These are phyloP conservation scores for bread wheat (Triticum aestivum) DNA, from an alignment of 176 grass and related monocot species.

Conservation along the genomic window DNA sequence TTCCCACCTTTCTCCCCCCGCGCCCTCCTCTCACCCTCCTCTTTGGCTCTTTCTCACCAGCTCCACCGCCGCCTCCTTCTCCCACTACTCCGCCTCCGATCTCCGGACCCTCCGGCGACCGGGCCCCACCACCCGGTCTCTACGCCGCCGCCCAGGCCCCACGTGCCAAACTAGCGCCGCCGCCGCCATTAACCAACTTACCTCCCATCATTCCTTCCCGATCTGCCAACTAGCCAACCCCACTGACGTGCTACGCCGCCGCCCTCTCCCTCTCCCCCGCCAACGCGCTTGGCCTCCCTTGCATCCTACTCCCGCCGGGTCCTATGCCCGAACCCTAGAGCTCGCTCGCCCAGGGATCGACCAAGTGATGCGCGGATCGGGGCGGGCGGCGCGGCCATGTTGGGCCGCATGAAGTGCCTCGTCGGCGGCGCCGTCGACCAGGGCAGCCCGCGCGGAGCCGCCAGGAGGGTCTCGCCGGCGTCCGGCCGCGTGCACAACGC, in stretches of 20 bases:
- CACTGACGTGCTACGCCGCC: not conserved
- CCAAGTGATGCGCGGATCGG: constrained; percentile 49
- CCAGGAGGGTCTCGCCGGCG: constrained; percentile 51
- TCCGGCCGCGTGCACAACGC: constrained; percentile 56
- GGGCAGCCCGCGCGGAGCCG: constrained; percentile 49
- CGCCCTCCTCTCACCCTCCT: not conserved
- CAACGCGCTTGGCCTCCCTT: not conserved
- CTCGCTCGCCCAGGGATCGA: constrained; percentile 19
- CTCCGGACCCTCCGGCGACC: constrained; percentile 11
- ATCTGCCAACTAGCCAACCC: constrained; percentile 27
- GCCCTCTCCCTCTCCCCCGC: not conserved
- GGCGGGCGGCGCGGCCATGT: constrained; percentile 39
- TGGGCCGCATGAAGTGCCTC: constrained; percentile 67
- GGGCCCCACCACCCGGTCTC: not conserved
- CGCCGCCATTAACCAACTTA: not conserved
- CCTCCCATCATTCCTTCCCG: not conserved
- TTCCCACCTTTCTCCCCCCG: not conserved
- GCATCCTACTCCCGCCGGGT: not conserved
- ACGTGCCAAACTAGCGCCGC: not conserved
- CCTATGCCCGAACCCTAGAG: not conserved
- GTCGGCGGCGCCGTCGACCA: constrained; percentile 55
- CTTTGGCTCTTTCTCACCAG: constrained; percentile 7
- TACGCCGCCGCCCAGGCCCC: not conserved
- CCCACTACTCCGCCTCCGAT: constrained; percentile 28
- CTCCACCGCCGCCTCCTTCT: constrained; percentile 27